phyloP scores from a whole-genome alignment of 768 basidiomycete species.

The Auriculariales sp. region DNA sequence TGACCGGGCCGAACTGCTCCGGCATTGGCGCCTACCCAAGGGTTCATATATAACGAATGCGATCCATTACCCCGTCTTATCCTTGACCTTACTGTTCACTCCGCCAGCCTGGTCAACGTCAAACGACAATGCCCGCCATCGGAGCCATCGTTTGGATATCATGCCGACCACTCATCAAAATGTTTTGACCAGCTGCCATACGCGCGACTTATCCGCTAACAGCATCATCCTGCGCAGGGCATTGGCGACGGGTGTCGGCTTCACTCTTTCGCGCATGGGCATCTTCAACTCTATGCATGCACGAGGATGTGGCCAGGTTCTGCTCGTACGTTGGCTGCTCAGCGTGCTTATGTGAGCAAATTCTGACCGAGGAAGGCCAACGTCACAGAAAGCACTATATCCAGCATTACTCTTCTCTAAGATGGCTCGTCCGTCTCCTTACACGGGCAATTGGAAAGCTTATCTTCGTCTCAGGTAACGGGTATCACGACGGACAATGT shows the following conservation, averaged over 20 bases:
- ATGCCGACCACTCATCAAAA: conserved; percentile 39
- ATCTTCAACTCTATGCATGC: conserved; percentile 46
- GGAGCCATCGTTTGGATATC: conserved; percentile 51
- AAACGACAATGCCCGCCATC: conserved; percentile 10
- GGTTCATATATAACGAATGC: too few species aligned
- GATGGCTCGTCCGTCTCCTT: conserved; percentile 5
- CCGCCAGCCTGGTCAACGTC: too few species aligned
- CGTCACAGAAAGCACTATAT: conserved; percentile 30
- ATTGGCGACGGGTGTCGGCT: conserved; percentile 39
- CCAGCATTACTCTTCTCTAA: neutral
- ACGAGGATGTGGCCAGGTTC: conserved; percentile 42
- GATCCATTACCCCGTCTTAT: too few species aligned
- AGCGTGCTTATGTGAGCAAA: too few species aligned
- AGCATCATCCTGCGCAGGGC: conserved; percentile 25
- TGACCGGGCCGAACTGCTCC: too few species aligned
- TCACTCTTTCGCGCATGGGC: conserved; percentile 41
- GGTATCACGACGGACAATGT: neutral
- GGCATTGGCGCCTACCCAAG: too few species aligned
- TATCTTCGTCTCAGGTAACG: too few species aligned
- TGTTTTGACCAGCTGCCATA: conserved; percentile 25
- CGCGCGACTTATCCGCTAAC: neutral
- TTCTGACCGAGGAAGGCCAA: too few species aligned
- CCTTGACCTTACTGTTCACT: too few species aligned
- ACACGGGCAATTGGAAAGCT: neutral
- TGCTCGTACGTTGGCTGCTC: conserved; percentile 32